A percentile compares a stretch with the other conserved stretches of the same genome.
phyloP scores from a whole-genome alignment of 1,284 basidiomycete genomes.

The Phylloboletellus chloephorus region DNA sequence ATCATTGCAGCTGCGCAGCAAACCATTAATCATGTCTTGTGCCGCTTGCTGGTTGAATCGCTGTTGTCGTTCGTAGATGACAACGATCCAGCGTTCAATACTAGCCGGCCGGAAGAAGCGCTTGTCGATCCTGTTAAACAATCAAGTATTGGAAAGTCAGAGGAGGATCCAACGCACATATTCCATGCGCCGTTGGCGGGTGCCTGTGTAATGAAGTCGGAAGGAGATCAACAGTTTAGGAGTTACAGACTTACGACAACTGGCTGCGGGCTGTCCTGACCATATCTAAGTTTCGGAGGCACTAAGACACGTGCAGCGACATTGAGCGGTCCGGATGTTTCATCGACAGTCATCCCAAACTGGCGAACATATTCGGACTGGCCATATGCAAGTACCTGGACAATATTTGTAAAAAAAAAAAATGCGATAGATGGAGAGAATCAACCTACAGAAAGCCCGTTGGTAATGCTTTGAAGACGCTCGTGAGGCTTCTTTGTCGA shows the following conservation, averaged over 20 bases:
- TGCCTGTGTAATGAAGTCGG: slow-evolving; percentile 32
- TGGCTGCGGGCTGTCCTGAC: slow-evolving; percentile 42
- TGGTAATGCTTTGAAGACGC: slow-evolving; percentile 53
- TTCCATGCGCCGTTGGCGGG: slow-evolving; percentile 68
- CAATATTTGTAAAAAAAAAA: not conserved
- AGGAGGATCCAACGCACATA: slow-evolving; percentile 39
- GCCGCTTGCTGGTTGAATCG: slow-evolving; percentile 45
- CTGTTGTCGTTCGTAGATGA: slow-evolving; percentile 55
- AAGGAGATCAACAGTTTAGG: not conserved
- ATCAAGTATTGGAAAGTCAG: slow-evolving; percentile 4
- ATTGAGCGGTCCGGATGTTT: slow-evolving; percentile 42
- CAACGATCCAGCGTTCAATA: slow-evolving; percentile 54
- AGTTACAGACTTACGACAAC: slow-evolving; percentile 43
- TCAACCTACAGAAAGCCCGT: slow-evolving; percentile 46
- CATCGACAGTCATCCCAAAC: slow-evolving; percentile 59
- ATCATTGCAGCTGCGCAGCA: slow-evolving; percentile 43
- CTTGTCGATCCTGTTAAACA: slow-evolving; percentile 52
- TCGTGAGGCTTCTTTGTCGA: slow-evolving; percentile 63
- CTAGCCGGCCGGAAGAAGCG: slow-evolving; percentile 49
- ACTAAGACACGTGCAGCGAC: slow-evolving; percentile 56
- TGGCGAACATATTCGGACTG: slow-evolving; percentile 68
- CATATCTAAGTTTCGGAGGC: slow-evolving; percentile 61
- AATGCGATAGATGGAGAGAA: not conserved
- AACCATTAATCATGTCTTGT: slow-evolving; percentile 45
- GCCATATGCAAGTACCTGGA: slow-evolving; percentile 60